phyloP scores from a whole-genome alignment of 805 yeast species.

The Metschnikowia henanensis region DNA sequence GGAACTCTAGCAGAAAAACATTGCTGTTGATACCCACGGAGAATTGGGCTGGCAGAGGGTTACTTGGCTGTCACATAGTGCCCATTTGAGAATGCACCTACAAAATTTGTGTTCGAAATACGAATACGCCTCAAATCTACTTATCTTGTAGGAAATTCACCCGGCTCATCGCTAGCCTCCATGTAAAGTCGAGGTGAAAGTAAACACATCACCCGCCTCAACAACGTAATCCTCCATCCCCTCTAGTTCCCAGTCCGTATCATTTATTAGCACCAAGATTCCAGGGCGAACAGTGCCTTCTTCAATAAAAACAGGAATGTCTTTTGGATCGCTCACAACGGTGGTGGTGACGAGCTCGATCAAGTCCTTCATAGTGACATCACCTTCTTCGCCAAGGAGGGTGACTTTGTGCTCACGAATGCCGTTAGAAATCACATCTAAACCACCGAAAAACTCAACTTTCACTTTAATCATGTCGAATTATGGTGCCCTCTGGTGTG shows the following conservation, averaged over 20 bases:
- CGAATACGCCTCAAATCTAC: too few species aligned
- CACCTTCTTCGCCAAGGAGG: slow-evolving; percentile 44
- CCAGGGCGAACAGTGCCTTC: slow-evolving; percentile 89
- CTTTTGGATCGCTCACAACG: slow-evolving; percentile 60
- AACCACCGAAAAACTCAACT: slow-evolving; percentile 66
- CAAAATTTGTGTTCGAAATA: not conserved
- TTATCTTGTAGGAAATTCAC: not conserved
- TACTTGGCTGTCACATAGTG: slow-evolving; percentile 64
- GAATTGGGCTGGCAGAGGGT: slow-evolving; percentile 65
- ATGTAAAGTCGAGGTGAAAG: slow-evolving; percentile 91
- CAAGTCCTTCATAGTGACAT: slow-evolving; percentile 49
- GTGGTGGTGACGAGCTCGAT: slow-evolving; percentile 52
- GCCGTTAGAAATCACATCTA: slow-evolving; percentile 73
- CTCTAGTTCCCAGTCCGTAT: slow-evolving; percentile 95
- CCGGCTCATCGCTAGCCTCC: slow-evolving; percentile 61
- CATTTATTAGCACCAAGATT: slow-evolving; percentile 85
- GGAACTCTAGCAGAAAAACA: slow-evolving; percentile 26
- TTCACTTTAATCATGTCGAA: slow-evolving; percentile 31
- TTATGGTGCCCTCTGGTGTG: not conserved
- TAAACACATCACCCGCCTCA: slow-evolving; percentile 71
- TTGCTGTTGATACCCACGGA: slow-evolving; percentile 43
- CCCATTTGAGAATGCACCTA: slow-evolving; percentile 20
- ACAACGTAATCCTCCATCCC: slow-evolving; percentile 83
- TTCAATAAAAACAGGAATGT: slow-evolving; percentile 73
- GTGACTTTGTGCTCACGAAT: slow-evolving; percentile 52